Conservation (phyloP, 179 eudicot species). For the Silene coronaria region DNA sequence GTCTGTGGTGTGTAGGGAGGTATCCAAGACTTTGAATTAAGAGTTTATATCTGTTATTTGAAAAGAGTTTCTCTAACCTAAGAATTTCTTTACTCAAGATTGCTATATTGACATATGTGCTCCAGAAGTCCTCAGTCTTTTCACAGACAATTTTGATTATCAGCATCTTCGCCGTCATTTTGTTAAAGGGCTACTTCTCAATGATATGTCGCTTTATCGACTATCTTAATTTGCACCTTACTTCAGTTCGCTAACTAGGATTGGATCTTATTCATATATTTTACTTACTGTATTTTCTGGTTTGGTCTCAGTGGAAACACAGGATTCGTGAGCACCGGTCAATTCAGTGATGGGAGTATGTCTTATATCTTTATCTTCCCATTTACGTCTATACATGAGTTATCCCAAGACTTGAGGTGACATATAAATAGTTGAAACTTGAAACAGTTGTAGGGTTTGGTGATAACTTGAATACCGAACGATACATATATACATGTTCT, state of each 20-base stretch:
- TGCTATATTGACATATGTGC: conserved; percentile 91
- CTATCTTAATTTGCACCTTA: background rate
- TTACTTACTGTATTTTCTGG: background rate
- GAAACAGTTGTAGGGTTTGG: no score
- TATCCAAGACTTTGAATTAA: background rate
- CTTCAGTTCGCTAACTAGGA: background rate
- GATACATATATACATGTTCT: no score
- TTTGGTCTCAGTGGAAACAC: no score
- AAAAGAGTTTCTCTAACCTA: background rate
- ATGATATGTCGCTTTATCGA: conserved; percentile 47
- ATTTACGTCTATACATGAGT: no score
- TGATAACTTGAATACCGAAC: no score
- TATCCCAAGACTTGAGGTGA: no score
- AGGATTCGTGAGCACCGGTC: no score
- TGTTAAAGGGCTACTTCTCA: conserved; percentile 79
- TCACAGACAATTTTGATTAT: conserved; percentile 94
- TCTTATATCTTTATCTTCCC: no score
- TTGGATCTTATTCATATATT: background rate
- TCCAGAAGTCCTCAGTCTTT: conserved; percentile 85
- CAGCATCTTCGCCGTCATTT: conserved; percentile 97
- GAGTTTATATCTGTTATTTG: background rate
- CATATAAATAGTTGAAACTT: no score
- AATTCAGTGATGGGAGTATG: no score
- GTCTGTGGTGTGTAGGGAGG: no score
- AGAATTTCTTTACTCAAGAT: conserved; percentile 45